A percentile compares a stretch with the other conserved stretches of the same genome.
Evolutionary conservation across 768 basidiomycete genomes (phyloP).

Genomic region (Kwoniella dendrophila): DNA sequence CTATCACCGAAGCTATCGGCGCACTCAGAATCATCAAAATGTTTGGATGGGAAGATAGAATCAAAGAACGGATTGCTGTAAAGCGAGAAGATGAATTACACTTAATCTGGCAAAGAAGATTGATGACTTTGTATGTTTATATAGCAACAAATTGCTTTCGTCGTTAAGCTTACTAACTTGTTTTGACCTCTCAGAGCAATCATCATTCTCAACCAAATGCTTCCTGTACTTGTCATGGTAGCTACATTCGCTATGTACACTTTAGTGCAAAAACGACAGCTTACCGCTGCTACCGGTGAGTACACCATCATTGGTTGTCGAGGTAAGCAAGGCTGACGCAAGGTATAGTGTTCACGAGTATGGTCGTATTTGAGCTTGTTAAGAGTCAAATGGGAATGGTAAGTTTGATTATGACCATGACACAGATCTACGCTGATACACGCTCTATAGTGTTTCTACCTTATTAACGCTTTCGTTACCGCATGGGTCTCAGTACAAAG

Average conservation of each 20-base stretch:
- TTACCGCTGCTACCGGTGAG: conserved; percentile 55
- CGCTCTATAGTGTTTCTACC: conserved; percentile 37
- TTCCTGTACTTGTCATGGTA: conserved; percentile 70
- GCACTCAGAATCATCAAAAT: conserved; percentile 69
- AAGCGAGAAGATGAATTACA: conserved; percentile 67
- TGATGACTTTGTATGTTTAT: conserved; percentile 62
- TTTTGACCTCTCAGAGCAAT: conserved; percentile 20
- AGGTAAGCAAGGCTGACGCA: background rate
- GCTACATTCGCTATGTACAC: conserved; percentile 66
- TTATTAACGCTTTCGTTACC: conserved; percentile 43
- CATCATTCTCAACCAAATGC: conserved; percentile 59
- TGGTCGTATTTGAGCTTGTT: conserved; percentile 68
- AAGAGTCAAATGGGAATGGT: conserved; percentile 59
- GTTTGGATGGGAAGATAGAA: conserved; percentile 63
- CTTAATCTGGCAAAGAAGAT: conserved; percentile 62
- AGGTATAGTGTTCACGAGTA: conserved; percentile 61
- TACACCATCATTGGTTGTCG: background rate
- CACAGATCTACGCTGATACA: conserved; percentile 1
- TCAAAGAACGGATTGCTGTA: conserved; percentile 62
- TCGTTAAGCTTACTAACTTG: background rate
- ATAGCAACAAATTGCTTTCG: background rate
- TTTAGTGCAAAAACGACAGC: conserved; percentile 56
- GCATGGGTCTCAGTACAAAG: conserved; percentile 71
- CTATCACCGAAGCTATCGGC: conserved; percentile 61
- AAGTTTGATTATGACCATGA: background rate